phyloP scores from a whole-genome alignment of 2,329 filamentous ascomycete genomes.

The Colletotrichum eleusines region DNA sequence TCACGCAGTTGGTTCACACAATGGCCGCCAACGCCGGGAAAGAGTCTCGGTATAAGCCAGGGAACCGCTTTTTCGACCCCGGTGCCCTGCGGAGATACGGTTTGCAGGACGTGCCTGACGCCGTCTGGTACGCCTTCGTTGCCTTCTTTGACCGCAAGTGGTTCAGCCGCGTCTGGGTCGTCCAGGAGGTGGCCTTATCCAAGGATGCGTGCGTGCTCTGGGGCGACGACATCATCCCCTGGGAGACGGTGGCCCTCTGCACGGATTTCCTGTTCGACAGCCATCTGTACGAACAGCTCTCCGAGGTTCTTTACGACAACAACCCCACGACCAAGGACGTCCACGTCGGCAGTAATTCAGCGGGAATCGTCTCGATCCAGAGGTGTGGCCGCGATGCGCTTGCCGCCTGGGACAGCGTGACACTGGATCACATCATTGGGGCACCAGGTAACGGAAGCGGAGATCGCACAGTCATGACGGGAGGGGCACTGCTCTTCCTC shows the following conservation, averaged over 20 bases:
- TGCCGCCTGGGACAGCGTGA: conserved; percentile 22
- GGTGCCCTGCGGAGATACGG: conserved; percentile 13
- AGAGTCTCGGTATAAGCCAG: neutral
- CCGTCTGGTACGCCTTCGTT: conserved; percentile 34
- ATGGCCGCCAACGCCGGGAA: conserved; percentile 24
- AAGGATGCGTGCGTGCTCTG: conserved; percentile 38
- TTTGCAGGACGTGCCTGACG: conserved; percentile 1
- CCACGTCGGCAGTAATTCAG: conserved; percentile 23
- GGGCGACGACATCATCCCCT: conserved; percentile 29
- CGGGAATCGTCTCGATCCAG: conserved; percentile 35
- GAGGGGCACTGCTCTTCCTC: conserved; percentile 37
- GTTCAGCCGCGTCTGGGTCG: conserved; percentile 42
- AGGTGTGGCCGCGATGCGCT: conserved; percentile 22
- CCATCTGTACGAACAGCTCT: conserved; percentile 29
- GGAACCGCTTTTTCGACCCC: conserved; percentile 2
- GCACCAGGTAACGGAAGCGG: no score
- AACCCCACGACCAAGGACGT: conserved; percentile 22
- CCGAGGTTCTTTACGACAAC: conserved; percentile 26
- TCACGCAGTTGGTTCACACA: conserved; percentile 2
- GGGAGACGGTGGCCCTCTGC: conserved; percentile 32
- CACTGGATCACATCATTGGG: conserved; percentile 27
- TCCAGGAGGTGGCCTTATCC: conserved; percentile 40
- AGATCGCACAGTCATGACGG: neutral
- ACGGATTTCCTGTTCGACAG: conserved; percentile 32
- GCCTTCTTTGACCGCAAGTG: conserved; percentile 40